Evolutionary conservation across 257 asterid genomes (phyloP).

Genomic region (Solanum lycopersicoides): DNA sequence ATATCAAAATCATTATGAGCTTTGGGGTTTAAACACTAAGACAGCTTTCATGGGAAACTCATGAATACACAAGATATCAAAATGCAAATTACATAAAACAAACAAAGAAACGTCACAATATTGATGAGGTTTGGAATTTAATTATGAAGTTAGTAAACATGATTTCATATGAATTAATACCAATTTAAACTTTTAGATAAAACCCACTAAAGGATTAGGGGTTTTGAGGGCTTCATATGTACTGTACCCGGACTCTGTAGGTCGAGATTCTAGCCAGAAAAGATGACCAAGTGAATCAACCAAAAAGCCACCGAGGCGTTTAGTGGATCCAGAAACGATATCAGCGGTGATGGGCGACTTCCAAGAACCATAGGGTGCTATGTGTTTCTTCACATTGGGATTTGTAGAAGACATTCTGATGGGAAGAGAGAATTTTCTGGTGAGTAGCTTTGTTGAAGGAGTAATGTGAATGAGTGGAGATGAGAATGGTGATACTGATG

Average conservation of each 20-base stretch:
- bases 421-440: background rate
- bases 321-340: constrained; percentile 61
- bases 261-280: constrained; percentile 78
- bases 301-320: constrained; percentile 66
- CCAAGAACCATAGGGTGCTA: constrained; percentile 92
- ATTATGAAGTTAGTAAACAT: background rate
- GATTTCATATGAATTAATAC: background rate
- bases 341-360: constrained; percentile 89
- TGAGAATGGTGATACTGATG: background rate
- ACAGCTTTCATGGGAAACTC: no score
- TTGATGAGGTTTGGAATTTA: background rate
- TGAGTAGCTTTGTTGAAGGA: background rate
- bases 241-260: constrained; percentile 83
- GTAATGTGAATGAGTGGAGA: background rate
- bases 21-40: background rate
- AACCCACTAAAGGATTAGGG: background rate
- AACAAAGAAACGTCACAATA: background rate
- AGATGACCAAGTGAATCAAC: constrained; percentile 58
- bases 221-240: background rate
- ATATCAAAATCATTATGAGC: background rate
- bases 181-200: background rate
- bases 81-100: no score
- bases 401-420: constrained; percentile 12
- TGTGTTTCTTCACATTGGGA: constrained; percentile 10
- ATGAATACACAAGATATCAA: no score